Percentiles rank a stretch among this genome's conserved stretches.
Evolutionary conservation across 2,329 filamentous ascomycete species (phyloP).

Genomic region (Xylariaceae sp.): DNA sequence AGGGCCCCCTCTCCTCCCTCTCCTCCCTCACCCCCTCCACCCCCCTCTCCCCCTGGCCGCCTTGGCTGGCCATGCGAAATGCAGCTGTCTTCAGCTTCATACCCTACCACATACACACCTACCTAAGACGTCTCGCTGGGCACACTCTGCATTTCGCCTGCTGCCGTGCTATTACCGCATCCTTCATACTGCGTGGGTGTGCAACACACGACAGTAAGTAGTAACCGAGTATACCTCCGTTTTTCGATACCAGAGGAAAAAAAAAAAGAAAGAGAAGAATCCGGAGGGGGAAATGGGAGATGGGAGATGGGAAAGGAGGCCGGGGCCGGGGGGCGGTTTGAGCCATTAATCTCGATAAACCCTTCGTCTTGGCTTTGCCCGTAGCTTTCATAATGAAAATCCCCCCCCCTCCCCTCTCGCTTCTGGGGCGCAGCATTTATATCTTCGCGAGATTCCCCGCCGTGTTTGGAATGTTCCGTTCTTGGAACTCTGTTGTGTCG

Average conservation of each 20-base stretch:
- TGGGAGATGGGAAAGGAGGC: too few species aligned
- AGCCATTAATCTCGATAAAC: slow-evolving; percentile 19
- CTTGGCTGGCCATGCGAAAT: slow-evolving; percentile 8
- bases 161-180: not conserved
- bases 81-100: slow-evolving; percentile 13
- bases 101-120: not conserved
- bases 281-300: too few species aligned
- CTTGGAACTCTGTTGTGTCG: slow-evolving; percentile 15
- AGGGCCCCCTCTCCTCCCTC: too few species aligned
- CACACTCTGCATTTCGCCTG: slow-evolving; percentile 8
- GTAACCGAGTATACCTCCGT: slow-evolving; percentile 31
- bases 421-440: slow-evolving; percentile 6
- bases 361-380: not conserved
- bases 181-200: slow-evolving; percentile 11
- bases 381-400: too few species aligned
- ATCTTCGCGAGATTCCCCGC: slow-evolving; percentile 5
- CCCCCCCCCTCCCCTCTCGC: too few species aligned
- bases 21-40: too few species aligned
- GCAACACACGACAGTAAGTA: slow-evolving; percentile 27
- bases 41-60: too few species aligned
- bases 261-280: too few species aligned
- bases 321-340: slow-evolving; percentile 13
- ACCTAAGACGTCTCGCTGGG: slow-evolving; percentile 2
- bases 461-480: slow-evolving; percentile 8
- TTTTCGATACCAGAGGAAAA: slow-evolving; percentile 6